phyloP scores from a whole-genome alignment of 176 grass and related monocot species.

The Oryza brachyantha region DNA sequence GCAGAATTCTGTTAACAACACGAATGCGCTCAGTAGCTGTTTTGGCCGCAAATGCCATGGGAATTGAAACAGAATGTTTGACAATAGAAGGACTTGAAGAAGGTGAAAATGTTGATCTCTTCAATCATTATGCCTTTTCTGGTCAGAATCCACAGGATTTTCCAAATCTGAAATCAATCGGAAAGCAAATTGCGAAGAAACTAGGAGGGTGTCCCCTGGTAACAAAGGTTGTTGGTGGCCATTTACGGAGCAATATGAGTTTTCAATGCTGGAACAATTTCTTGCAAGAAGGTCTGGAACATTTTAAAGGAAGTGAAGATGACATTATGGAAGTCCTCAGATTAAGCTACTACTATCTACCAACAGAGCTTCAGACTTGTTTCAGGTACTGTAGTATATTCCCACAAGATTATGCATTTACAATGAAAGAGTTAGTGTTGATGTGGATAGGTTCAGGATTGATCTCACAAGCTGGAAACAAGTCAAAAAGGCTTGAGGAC shows the following conservation, averaged over 20 bases:
- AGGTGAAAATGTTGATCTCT: slow-evolving; percentile 17
- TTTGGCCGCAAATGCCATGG: background rate
- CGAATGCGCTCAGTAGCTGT: background rate
- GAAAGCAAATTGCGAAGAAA: slow-evolving; percentile 28
- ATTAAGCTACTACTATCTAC: slow-evolving; percentile 40
- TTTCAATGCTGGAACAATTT: slow-evolving; percentile 14
- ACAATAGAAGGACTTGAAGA: slow-evolving; percentile 11
- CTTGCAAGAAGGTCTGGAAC: background rate
- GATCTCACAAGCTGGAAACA: background rate
- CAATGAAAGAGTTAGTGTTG: background rate
- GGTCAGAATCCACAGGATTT: background rate
- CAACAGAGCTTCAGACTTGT: slow-evolving; percentile 32
- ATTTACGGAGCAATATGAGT: background rate
- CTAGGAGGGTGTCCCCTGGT: slow-evolving; percentile 32
- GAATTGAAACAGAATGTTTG: background rate
- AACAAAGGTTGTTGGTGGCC: slow-evolving; percentile 24
- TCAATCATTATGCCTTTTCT: slow-evolving; percentile 28
- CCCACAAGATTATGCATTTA: slow-evolving; percentile 8
- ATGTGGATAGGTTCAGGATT: slow-evolving; percentile 41
- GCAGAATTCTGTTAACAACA: slow-evolving; percentile 48
- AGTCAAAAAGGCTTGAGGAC: background rate
- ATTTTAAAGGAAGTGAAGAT: slow-evolving; percentile 8
- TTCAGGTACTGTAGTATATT: slow-evolving; percentile 52
- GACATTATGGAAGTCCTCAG: slow-evolving; percentile 29
- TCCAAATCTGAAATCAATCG: background rate